phyloP scores from a whole-genome alignment of 2,329 filamentous ascomycete genomes.

The Ophiognomonia clavigignenti-juglandacearum region DNA sequence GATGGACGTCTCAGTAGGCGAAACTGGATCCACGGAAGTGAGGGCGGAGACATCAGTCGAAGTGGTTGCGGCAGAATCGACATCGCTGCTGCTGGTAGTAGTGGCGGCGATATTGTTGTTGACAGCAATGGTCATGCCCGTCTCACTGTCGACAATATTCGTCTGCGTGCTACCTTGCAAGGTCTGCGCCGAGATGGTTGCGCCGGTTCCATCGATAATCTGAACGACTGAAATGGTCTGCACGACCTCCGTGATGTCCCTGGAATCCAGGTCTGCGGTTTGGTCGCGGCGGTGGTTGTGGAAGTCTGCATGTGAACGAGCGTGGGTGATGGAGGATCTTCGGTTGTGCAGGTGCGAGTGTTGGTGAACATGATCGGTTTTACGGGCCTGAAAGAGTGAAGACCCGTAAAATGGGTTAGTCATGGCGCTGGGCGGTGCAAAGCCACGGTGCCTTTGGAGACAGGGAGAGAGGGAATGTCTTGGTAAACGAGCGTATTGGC shows the following conservation, averaged over 20 bases:
- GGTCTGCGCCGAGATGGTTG: constrained; percentile 39
- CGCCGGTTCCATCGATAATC: constrained; percentile 44
- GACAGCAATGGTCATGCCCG: constrained; percentile 23
- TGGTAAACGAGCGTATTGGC: constrained; percentile 14
- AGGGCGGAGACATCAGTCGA: constrained; percentile 8
- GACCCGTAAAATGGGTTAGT: constrained; percentile 39
- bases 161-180: constrained; percentile 33
- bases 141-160: constrained; percentile 30
- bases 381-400: constrained; percentile 45
- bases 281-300: constrained; percentile 25
- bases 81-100: constrained; percentile 1
- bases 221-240: constrained; percentile 53
- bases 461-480: constrained; percentile 7
- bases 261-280: constrained; percentile 20
- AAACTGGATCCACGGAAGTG: constrained; percentile 9
- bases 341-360: constrained; percentile 23
- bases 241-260: constrained; percentile 39
- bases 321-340: constrained; percentile 18
- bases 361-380: constrained; percentile 23
- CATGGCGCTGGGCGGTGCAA: constrained; percentile 37
- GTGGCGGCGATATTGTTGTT: constrained; percentile 18
- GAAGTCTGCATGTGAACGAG: constrained; percentile 24
- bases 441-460: constrained; percentile 12
- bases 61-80: too few species aligned
- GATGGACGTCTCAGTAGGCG: constrained; percentile 1